Conservation (phyloP, 2,329 filamentous ascomycete species). For the Cladophialophora bantiana region DNA sequence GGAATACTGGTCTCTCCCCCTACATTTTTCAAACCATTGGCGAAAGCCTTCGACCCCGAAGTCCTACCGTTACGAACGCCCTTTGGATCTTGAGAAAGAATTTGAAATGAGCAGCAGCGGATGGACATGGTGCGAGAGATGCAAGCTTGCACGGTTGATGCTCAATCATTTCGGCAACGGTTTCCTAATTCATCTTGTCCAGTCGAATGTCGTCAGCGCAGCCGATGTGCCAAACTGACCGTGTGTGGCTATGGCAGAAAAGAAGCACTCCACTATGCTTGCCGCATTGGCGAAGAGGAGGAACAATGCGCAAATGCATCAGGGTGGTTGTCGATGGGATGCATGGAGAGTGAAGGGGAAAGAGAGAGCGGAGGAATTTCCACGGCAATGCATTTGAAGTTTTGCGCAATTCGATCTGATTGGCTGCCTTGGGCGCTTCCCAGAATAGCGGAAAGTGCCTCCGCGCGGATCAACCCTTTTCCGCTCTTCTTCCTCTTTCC, state of each 20-base stretch:
- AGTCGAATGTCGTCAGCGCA: neutral
- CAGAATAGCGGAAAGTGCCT: neutral
- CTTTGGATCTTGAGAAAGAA: neutral
- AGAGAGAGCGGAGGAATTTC: slow-evolving; percentile 7
- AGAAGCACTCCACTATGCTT: neutral
- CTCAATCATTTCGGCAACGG: slow-evolving; percentile 11
- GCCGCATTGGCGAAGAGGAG: neutral
- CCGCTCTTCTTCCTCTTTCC: no score
- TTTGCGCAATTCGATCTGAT: slow-evolving; percentile 10
- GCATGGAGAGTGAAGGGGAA: slow-evolving; percentile 1
- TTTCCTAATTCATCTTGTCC: slow-evolving; percentile 14
- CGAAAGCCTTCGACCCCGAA: neutral
- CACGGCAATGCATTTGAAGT: neutral
- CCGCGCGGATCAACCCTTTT: neutral
- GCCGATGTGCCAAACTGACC: neutral
- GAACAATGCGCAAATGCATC: neutral
- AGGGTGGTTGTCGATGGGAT: neutral
- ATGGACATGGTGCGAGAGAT: neutral
- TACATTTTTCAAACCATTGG: neutral
- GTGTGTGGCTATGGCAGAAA: neutral
- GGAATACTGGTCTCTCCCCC: neutral
- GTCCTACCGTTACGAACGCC: neutral
- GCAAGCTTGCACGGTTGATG: neutral
- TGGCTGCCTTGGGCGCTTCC: neutral
- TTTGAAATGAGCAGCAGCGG: neutral